A percentile compares a stretch with the other conserved stretches of the same genome.
Conservation (phyloP, 192 early-diverging fungal species). For the Backusella westeae region DNA sequence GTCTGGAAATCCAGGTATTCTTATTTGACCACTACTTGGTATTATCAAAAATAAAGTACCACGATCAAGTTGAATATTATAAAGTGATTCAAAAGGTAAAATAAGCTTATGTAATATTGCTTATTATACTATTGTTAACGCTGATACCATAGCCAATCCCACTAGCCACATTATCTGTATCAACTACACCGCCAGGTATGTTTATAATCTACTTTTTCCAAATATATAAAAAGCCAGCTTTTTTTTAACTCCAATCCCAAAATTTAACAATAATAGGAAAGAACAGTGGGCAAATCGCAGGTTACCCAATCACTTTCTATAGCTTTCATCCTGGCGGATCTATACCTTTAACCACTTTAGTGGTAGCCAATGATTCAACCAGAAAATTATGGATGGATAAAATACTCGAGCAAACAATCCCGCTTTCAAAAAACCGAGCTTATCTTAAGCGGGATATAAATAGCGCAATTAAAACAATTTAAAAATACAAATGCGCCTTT, state of each 20-base stretch:
- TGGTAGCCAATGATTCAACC: background rate
- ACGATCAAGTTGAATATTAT: conserved; percentile 55
- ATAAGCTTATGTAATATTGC: background rate
- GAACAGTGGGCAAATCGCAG: background rate
- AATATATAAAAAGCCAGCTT: background rate
- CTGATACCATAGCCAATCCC: background rate
- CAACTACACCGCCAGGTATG: background rate
- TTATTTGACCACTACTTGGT: conserved; percentile 87
- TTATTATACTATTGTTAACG: background rate
- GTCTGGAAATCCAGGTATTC: conserved; percentile 72
- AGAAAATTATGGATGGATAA: conserved; percentile 12
- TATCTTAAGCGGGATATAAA: background rate
- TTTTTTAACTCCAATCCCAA: background rate
- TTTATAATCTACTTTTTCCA: background rate
- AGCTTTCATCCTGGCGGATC: background rate
- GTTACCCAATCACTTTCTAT: conserved; percentile 6
- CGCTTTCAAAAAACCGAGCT: background rate
- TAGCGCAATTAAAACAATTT: background rate
- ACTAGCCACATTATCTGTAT: background rate
- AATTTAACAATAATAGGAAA: background rate
- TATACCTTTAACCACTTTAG: background rate
- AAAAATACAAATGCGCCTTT: background rate
- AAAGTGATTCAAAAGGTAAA: conserved; percentile 58
- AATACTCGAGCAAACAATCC: background rate
- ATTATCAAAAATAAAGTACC: conserved; percentile 67